These are phyloP conservation scores for Diaporthe batatas DNA, from an alignment of 2,329 filamentous ascomycete species.

Conservation along the genomic window DNA sequence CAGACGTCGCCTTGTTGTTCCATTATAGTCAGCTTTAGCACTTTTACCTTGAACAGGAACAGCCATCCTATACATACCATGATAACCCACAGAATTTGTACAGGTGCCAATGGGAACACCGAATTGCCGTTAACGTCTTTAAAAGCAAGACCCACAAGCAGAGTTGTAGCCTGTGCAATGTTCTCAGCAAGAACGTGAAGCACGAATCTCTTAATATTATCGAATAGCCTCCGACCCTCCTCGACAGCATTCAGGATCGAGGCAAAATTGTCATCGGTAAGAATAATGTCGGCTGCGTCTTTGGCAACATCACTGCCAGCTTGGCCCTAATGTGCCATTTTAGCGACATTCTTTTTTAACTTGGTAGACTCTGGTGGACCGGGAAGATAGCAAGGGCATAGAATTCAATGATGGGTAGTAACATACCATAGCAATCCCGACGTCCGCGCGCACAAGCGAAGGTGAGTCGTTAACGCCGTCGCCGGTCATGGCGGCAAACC, in stretches of 20 bases:
- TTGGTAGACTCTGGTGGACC: no score
- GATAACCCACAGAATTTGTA: background rate
- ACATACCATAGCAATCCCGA: background rate
- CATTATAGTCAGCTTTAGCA: no score
- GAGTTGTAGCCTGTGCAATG: background rate
- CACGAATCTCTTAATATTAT: background rate
- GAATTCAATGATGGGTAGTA: no score
- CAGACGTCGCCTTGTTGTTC: background rate
- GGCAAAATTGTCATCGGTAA: background rate
- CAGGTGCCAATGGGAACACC: background rate
- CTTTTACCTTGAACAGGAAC: no score
- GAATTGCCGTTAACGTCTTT: background rate
- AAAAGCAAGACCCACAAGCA: background rate
- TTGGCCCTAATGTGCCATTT: background rate
- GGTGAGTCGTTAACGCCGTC: background rate
- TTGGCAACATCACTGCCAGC: background rate
- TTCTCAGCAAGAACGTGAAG: background rate
- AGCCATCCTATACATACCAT: background rate
- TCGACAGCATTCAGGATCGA: background rate
- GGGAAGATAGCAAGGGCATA: background rate
- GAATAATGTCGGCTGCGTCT: background rate
- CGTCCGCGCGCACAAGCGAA: background rate
- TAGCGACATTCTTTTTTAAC: background rate
- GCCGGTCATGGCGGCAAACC: background rate
- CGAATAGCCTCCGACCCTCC: background rate